Percentiles rank a stretch among this genome's conserved stretches.
These are phyloP conservation scores for Pseudogymnoascus sp. DNA, from an alignment of 2,329 filamentous ascomycete genomes.

Conservation along the genomic window DNA sequence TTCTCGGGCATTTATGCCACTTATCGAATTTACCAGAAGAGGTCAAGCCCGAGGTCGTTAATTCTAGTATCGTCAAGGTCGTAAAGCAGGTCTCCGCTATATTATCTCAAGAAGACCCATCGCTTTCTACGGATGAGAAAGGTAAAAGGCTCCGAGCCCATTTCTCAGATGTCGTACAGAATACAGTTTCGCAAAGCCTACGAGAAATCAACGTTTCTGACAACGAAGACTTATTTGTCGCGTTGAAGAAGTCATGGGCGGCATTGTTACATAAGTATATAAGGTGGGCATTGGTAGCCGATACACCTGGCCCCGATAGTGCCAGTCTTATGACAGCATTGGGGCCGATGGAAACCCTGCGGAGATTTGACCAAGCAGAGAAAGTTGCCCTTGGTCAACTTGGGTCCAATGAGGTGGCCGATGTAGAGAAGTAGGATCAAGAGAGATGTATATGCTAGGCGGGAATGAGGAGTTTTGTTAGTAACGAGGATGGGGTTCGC, in stretches of 20 bases:
- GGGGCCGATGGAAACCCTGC: slow-evolving; percentile 44
- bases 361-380: slow-evolving; percentile 28
- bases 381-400: slow-evolving; percentile 12
- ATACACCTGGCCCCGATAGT: slow-evolving; percentile 46
- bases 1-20: neutral
- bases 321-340: slow-evolving; percentile 48
- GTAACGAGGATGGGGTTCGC: neutral
- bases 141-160: slow-evolving; percentile 11
- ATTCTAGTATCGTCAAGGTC: neutral
- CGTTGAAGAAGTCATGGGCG: slow-evolving; percentile 29
- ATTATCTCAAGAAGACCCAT: slow-evolving; percentile 17
- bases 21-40: slow-evolving; percentile 10
- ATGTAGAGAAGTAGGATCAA: neutral
- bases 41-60: neutral
- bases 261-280: slow-evolving; percentile 48
- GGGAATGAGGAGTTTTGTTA: neutral
- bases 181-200: slow-evolving; percentile 12
- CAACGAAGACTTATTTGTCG: neutral
- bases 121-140: slow-evolving; percentile 13
- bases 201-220: slow-evolving; percentile 19
- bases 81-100: slow-evolving; percentile 16
- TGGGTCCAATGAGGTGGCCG: neutral
- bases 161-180: slow-evolving; percentile 13
- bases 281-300: slow-evolving; percentile 48
- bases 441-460: neutral